Conservation (phyloP, 805 yeast species). For the Saturnispora silvae region DNA sequence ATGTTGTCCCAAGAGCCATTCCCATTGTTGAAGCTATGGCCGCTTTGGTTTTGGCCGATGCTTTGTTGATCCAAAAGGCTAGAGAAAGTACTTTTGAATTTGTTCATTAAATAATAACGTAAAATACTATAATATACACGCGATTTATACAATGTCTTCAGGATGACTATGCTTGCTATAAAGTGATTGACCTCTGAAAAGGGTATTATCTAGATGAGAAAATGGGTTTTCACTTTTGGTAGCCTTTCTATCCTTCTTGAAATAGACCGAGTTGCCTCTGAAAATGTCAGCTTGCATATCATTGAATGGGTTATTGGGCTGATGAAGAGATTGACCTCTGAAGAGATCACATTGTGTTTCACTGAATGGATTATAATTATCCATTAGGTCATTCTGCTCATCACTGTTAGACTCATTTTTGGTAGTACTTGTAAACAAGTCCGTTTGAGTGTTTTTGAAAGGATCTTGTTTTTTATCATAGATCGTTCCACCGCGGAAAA, state of each 20-base stretch:
- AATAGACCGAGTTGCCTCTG: not conserved
- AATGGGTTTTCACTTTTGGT: not conserved
- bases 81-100: conserved; percentile 48
- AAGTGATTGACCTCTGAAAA: conserved; percentile 2
- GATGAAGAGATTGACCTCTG: conserved; percentile 1
- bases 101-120: conserved; percentile 16
- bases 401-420: not conserved
- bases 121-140: too few species aligned
- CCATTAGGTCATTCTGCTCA: not conserved
- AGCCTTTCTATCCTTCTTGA: not conserved
- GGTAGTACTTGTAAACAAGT: not conserved
- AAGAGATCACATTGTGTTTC: conserved; percentile 1
- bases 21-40: conserved; percentile 99
- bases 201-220: not conserved
- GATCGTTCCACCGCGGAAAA: conserved; percentile 1
- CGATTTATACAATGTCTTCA: not conserved
- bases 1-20: conserved; percentile 96
- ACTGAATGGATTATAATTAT: conserved; percentile 3
- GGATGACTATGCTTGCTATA: conserved; percentile 1
- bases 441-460: not conserved
- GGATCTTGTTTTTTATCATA: not conserved
- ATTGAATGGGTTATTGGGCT: conserved; percentile 1
- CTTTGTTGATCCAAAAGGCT: conserved; percentile 73
- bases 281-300: not conserved
- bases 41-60: conserved; percentile 86